These are phyloP conservation scores for Rhexocercosporidium sp. DNA, from an alignment of 2,329 filamentous ascomycete species.

Conservation along the genomic window DNA sequence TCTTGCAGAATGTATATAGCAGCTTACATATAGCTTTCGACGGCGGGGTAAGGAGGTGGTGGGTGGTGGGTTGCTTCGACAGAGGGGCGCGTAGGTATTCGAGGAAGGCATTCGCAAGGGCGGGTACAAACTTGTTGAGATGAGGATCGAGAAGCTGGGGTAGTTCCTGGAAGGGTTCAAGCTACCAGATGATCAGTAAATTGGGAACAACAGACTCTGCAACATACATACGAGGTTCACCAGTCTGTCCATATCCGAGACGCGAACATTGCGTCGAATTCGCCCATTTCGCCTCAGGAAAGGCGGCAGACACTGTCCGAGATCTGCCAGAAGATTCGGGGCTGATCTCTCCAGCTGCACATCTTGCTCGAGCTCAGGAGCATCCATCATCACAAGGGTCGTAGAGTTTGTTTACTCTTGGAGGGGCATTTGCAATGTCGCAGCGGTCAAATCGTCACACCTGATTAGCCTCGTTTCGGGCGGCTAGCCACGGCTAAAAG, in stretches of 20 bases:
- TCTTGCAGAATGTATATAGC: constrained; percentile 91
- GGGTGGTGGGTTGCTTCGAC: constrained; percentile 45
- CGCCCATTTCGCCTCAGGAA: constrained; percentile 56
- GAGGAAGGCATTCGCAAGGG: constrained; percentile 77
- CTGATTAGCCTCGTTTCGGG: not conserved
- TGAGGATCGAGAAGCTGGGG: constrained; percentile 91
- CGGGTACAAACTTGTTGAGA: constrained; percentile 75
- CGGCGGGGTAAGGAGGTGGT: constrained; percentile 42
- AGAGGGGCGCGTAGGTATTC: constrained; percentile 61
- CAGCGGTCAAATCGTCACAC: not conserved
- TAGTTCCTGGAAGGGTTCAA: constrained; percentile 94
- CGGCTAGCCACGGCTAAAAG: not conserved
- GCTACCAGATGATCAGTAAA: constrained; percentile 38
- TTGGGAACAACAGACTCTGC: not conserved
- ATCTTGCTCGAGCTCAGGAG: constrained; percentile 63
- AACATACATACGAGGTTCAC: constrained; percentile 50
- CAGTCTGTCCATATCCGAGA: constrained; percentile 54
- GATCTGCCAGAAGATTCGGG: constrained; percentile 61
- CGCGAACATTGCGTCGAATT: constrained; percentile 56
- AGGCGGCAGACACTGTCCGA: constrained; percentile 56
- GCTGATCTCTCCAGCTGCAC: constrained; percentile 67
- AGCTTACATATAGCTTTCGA: constrained; percentile 74
- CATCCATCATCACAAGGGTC: constrained; percentile 61
- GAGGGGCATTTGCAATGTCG: not conserved
- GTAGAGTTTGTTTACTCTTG: constrained; percentile 4